These are phyloP conservation scores for Porogramme epimiltina DNA, from an alignment of 1,284 basidiomycete genomes.

Conservation along the genomic window DNA sequence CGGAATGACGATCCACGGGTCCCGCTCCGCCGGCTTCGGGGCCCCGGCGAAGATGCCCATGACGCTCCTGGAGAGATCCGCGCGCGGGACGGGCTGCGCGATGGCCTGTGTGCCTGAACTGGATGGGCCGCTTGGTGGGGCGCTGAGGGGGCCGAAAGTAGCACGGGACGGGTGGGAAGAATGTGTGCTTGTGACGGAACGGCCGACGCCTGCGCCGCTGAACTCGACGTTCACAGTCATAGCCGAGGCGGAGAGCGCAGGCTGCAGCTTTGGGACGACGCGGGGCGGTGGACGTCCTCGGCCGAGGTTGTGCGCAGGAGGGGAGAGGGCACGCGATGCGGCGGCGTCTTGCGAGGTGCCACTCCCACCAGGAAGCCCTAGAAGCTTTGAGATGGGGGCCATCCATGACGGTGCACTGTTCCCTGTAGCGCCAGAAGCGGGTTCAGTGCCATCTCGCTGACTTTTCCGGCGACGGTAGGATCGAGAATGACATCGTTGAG, in stretches of 20 bases:
- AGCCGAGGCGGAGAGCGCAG: constrained; percentile 81
- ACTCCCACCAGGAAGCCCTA: constrained; percentile 39
- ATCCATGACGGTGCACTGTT: constrained; percentile 67
- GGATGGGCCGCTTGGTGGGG: too few relatives aligned
- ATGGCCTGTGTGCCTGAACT: constrained; percentile 6
- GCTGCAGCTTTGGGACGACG: constrained; percentile 72
- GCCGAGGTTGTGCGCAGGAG: constrained; percentile 29
- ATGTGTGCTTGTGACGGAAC: constrained; percentile 67
- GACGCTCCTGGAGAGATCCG: constrained; percentile 39
- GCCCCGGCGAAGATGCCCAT: constrained; percentile 89
- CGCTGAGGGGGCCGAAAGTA: constrained; percentile 16
- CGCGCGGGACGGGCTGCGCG: constrained; percentile 13
- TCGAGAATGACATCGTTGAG: constrained; percentile 93
- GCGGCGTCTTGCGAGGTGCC: constrained; percentile 19
- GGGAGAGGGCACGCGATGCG: constrained; percentile 28
- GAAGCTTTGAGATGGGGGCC: constrained; percentile 78
- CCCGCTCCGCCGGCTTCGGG: constrained; percentile 44
- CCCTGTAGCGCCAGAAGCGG: constrained; percentile 47
- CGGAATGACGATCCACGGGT: constrained; percentile 71
- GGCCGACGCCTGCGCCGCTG: constrained; percentile 73
- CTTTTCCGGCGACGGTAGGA: constrained; percentile 70
- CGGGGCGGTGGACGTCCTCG: constrained; percentile 36
- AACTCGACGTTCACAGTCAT: constrained; percentile 95
- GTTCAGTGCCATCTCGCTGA: constrained; percentile 75
- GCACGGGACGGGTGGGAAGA: constrained; percentile 35